phyloP scores from a whole-genome alignment of 2,329 filamentous ascomycete genomes.

The Beauveria sp. region DNA sequence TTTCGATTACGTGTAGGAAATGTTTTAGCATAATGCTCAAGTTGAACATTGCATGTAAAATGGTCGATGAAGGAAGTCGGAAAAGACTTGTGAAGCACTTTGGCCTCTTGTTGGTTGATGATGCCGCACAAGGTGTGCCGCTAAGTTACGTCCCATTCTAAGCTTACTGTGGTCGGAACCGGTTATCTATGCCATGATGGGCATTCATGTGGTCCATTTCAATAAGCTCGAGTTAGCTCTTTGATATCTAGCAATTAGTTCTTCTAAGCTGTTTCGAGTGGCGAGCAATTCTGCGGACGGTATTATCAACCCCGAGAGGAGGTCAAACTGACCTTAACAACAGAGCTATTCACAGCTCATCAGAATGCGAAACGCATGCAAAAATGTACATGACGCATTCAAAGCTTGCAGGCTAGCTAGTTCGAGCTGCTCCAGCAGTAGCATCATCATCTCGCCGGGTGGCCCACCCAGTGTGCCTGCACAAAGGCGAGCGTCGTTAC shows the following conservation, averaged over 20 bases:
- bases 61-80: slow-evolving; percentile 81
- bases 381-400: slow-evolving; percentile 71
- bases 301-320: background rate
- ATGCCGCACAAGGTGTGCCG: slow-evolving; percentile 69
- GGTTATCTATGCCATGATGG: background rate
- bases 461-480: slow-evolving; percentile 60
- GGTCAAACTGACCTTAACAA: slow-evolving; percentile 68
- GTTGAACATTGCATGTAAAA: slow-evolving; percentile 72
- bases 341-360: slow-evolving; percentile 83
- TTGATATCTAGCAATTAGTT: background rate
- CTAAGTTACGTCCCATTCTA: slow-evolving; percentile 72
- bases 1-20: slow-evolving; percentile 74
- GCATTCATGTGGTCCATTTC: background rate
- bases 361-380: slow-evolving; percentile 80
- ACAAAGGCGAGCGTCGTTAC: slow-evolving; percentile 56
- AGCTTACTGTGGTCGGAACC: background rate
- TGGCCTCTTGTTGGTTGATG: slow-evolving; percentile 39
- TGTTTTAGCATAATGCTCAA: slow-evolving; percentile 57
- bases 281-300: background rate
- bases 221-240: background rate
- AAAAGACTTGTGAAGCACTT: slow-evolving; percentile 74
- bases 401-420: slow-evolving; percentile 52
- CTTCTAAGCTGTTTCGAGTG: background rate
- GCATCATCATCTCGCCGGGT: slow-evolving; percentile 73
- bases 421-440: slow-evolving; percentile 70